Conservation (phyloP, 2,329 filamentous ascomycete species). For the Thielaviopsis musarum region DNA sequence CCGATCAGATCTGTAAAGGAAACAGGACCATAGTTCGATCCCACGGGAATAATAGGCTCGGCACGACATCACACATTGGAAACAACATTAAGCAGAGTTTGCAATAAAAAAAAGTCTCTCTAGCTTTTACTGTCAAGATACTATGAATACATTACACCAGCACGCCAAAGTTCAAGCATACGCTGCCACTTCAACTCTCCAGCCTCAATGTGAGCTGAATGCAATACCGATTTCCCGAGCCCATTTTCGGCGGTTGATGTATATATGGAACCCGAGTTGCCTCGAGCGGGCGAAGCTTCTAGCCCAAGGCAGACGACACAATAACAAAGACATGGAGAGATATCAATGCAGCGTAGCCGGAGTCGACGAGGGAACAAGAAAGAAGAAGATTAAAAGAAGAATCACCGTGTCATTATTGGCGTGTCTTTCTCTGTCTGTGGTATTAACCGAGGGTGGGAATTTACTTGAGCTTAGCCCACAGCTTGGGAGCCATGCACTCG, state of each 20-base stretch:
- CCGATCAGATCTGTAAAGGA: too few species aligned
- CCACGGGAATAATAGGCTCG: too few species aligned
- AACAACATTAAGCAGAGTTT: too few species aligned
- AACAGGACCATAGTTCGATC: too few species aligned
- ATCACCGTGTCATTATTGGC: slow-evolving; percentile 2
- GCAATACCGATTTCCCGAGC: not conserved
- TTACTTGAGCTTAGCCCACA: slow-evolving; percentile 88
- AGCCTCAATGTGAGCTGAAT: too few species aligned
- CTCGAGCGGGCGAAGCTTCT: not conserved
- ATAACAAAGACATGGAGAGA: not conserved
- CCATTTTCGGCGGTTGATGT: not conserved
- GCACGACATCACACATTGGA: too few species aligned
- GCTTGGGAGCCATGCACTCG: slow-evolving; percentile 86
- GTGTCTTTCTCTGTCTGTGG: not conserved
- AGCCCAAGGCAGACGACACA: not conserved
- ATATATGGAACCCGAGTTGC: not conserved
- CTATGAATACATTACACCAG: slow-evolving; percentile 12
- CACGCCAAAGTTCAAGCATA: not conserved
- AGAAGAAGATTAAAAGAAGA: not conserved
- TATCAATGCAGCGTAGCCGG: not conserved
- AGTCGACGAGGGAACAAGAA: not conserved
- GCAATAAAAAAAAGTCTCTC: slow-evolving; percentile 3
- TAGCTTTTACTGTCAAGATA: slow-evolving; percentile 9
- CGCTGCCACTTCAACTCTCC: not conserved
- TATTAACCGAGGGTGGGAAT: slow-evolving; percentile 14